Base-by-base conservation (phyloP, 208 protist genomes). In the Trypanosoma grayi region DNA sequence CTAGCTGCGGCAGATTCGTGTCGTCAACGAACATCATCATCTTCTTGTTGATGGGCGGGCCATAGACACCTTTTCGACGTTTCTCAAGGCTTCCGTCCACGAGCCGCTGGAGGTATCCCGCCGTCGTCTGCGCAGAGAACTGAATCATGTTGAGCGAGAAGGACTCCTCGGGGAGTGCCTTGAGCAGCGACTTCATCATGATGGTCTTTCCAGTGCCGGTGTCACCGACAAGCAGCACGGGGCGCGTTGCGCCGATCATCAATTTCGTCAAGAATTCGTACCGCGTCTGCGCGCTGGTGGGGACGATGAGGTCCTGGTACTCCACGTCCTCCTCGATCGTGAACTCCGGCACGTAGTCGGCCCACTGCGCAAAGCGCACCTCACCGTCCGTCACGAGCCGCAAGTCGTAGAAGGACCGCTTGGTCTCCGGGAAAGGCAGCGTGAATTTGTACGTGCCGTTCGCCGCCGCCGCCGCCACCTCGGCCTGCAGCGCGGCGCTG, bases 161-260 rank as follows among this genome's bases (percentile, higher is more conserved):
- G 24, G 70, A 87, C 27, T 98, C 86, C 37, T 89, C 79, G 8
- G 83, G 72, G 46, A 98, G 70, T 34, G 73, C 45, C 48, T 79
- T 83, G 40, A 98, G 81, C 16, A 97, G 70, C 25, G 92, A 76
- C 65, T 91, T 92, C 75, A 98, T 87, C 90, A 97, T 81, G 34
- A 97, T 92, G 20, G 95, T 97, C 81, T 99, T 99, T 51, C 97
- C 97, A 37, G 96, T 98, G 48, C 97, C 97, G 10, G 97, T 98
- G 52, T 96, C 88, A 33, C 97, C 97, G 25, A 95, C 87, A 43
- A 98, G 81, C 43, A 98, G 64, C 14, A 87, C 60, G 11, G 89
- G 93, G 60, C 87, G 81, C 70, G 81, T 65, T 59, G 91, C 80
- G 27, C 31, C 37, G 34, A 98, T 72, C 76, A 98, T 94, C 16